phyloP scores from a whole-genome alignment of 2,329 filamentous ascomycete genomes.

The Sphaerulina musiva region DNA sequence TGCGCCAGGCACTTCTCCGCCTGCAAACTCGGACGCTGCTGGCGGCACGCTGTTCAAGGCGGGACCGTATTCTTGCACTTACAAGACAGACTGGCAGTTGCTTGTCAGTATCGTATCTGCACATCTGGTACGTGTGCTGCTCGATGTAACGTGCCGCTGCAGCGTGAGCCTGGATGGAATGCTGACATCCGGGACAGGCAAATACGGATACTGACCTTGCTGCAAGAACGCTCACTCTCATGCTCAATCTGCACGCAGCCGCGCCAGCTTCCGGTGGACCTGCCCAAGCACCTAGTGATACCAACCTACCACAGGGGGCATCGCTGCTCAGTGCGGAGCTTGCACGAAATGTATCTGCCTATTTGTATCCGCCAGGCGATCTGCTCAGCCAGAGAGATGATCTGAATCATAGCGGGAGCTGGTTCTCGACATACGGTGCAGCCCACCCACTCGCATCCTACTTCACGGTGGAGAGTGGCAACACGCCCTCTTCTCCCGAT shows the following conservation, averaged over 20 bases:
- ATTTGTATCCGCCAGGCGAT: constrained; percentile 49
- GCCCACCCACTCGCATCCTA: constrained; percentile 49
- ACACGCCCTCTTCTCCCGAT: constrained; percentile 44
- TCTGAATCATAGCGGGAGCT: constrained; percentile 47
- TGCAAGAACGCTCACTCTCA: constrained; percentile 49
- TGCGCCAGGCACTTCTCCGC: not conserved
- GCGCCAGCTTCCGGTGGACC: constrained; percentile 37
- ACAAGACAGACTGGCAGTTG: constrained; percentile 45
- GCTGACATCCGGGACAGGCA: constrained; percentile 11
- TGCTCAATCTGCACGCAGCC: constrained; percentile 56
- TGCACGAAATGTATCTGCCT: constrained; percentile 42
- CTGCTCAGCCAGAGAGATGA: constrained; percentile 49
- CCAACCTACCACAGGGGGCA: constrained; percentile 40
- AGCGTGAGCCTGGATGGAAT: not conserved
- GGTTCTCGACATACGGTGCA: constrained; percentile 44
- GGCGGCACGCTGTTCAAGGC: constrained; percentile 33
- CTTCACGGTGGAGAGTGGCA: constrained; percentile 38
- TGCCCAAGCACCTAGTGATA: constrained; percentile 35
- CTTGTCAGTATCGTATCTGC: constrained; percentile 47
- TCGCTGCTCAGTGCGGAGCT: constrained; percentile 46
- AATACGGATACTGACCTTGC: constrained; percentile 50
- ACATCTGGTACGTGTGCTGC: constrained; percentile 39
- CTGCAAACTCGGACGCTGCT: constrained; percentile 1
- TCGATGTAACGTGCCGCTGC: not conserved
- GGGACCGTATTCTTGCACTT: constrained; percentile 50